phyloP scores from a whole-genome alignment of 208 protist genomes.

The Acanthamoeba lugdunensis region DNA sequence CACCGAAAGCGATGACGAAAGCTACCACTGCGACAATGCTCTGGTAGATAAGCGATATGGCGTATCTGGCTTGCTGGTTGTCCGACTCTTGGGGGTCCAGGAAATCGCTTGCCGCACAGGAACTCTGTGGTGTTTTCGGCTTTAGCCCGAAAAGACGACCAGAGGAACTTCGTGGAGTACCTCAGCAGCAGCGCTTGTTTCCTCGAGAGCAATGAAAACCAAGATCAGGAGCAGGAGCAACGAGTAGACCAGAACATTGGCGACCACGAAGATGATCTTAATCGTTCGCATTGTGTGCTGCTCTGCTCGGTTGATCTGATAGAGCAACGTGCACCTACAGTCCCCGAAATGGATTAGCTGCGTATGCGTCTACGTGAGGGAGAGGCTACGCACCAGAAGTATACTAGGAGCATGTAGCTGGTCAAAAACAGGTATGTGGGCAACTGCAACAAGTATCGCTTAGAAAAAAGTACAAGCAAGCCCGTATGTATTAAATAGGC shows the following conservation, averaged over 20 bases:
- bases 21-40: not conserved
- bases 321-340: not conserved
- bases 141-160: too few relatives aligned
- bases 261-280: not conserved
- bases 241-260: not conserved
- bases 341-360: too few relatives aligned
- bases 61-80: not conserved
- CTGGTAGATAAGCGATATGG: not conserved
- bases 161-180: too few relatives aligned
- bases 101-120: not conserved
- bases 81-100: not conserved
- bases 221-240: not conserved
- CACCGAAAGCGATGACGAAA: not conserved
- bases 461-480: too few relatives aligned
- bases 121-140: too few relatives aligned
- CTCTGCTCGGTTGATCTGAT: not conserved
- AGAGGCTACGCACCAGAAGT: conserved; percentile 21
- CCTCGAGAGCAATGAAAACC: not conserved
- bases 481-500: too few relatives aligned
- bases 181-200: not conserved
- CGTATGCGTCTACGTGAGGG: too few relatives aligned
- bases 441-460: not conserved
- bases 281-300: not conserved
- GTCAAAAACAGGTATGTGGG: conserved; percentile 29
- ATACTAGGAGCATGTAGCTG: not conserved